Evolutionary conservation across 225 moss, liverwort and hornwort species (phyloP).

Genomic region (Sphagnum tenellum): DNA sequence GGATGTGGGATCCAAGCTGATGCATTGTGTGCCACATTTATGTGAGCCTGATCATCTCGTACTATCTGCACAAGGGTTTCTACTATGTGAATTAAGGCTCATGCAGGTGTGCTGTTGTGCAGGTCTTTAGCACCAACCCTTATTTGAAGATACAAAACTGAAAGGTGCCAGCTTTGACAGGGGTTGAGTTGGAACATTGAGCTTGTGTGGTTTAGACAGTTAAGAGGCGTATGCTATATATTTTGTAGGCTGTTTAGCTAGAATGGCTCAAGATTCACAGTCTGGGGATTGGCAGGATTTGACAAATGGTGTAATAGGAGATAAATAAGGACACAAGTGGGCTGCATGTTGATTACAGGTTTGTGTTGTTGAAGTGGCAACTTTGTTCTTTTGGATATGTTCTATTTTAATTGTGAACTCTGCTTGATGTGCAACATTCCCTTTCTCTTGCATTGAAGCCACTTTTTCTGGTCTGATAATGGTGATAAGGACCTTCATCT

Average conservation of each 20-base stretch:
- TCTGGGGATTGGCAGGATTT: conserved; percentile 49
- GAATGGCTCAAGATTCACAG: not conserved
- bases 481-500: no score
- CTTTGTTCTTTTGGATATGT: no score
- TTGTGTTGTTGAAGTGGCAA: not conserved
- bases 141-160: conserved; percentile 78
- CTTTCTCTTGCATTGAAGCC: no score
- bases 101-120: conserved; percentile 7
- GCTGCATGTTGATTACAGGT: conserved; percentile 74
- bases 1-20: not conserved
- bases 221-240: not conserved
- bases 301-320: conserved; percentile 77
- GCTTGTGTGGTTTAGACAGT: no score
- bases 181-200: no score
- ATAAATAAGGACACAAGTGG: conserved; percentile 83
- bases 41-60: no score
- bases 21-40: no score
- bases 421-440: no score
- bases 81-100: no score
- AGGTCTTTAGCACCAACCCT: conserved; percentile 81
- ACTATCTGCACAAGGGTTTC: no score
- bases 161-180: conserved; percentile 13
- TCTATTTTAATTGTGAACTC: no score
- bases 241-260: not conserved
- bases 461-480: no score